Base-by-base conservation (phyloP, 2,329 filamentous ascomycete genomes). In the Aspergillus hiratsukae region DNA sequence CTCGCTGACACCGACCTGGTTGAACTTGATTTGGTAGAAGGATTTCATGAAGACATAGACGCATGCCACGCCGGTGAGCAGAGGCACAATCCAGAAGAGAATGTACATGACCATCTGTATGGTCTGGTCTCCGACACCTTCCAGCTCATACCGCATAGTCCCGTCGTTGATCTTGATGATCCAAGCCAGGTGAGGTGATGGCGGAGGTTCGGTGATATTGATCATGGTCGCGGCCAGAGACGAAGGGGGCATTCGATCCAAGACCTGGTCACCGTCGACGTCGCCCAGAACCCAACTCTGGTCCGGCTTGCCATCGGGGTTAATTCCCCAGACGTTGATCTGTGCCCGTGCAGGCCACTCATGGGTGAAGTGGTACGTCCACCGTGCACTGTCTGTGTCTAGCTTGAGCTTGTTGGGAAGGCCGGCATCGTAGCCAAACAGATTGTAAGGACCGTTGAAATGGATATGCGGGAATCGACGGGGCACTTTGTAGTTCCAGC, bases 301-400 rank as follows among this genome's bases (percentile, higher is more conserved):
- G 67, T 87, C 85, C 0, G 85, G 84, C 61, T 80, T 72, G 25
- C 83, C 83, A 66, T 86, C 79, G 0, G 80, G 78, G 62, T 87
- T 84, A 64, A 87, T 83, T 51, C 85, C 85, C 85, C 85, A 87
- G 8, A 85, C 76, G 61, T 87, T 87, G 55, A 87, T 69, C 64
- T 87, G 84, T 55, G 83, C 79, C 45, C 78, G 70, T 2, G 81
- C 79, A 4, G 85, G 85, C 83, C 84, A 87, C 64, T 87, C 85
- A 3, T 78, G 75, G 77, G 86, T 82, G 58, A 86, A 83, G 59
- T 84, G 77, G 60, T 81, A 82, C 21, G 76, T 71, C 85, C 85
- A 87, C 1, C 72, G 69, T 17, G 77, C 75, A 48, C 82, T 75
- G n/a, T 70, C 69, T 7, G 41, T 40, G 23, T 76, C 73, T 46